Conservation (phyloP, 176 grass and related monocot genomes). For the Elymus sibiricus region DNA sequence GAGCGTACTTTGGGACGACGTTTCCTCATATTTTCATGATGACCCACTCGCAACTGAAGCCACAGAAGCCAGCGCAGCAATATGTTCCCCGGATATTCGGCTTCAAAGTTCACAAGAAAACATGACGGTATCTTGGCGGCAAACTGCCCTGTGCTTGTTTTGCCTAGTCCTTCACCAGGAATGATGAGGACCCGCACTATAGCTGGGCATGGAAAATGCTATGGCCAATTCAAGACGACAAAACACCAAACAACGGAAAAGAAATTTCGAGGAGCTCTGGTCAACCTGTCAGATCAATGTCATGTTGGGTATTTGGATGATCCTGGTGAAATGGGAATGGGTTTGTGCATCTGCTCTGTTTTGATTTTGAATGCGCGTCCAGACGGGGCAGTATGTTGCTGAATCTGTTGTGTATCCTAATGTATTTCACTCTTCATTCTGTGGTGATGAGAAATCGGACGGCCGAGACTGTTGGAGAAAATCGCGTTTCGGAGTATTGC, state of each 20-base stretch:
- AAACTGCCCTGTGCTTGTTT: neutral
- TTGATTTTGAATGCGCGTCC: neutral
- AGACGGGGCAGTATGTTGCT: neutral
- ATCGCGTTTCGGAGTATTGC: neutral
- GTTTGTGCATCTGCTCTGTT: neutral
- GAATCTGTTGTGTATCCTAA: neutral
- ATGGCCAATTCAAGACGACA: neutral
- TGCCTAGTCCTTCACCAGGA: neutral
- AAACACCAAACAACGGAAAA: neutral
- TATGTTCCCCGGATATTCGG: conserved; percentile 84
- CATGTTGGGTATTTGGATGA: neutral
- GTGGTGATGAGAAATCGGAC: neutral
- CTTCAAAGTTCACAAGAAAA: conserved; percentile 80
- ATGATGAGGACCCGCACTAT: neutral
- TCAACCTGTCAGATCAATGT: neutral
- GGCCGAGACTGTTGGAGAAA: neutral
- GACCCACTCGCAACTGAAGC: conserved; percentile 87
- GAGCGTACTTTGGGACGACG: conserved; percentile 88
- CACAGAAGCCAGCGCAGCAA: conserved; percentile 71
- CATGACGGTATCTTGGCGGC: conserved; percentile 16
- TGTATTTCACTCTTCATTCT: neutral
- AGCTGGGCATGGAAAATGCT: neutral
- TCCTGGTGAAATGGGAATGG: neutral
- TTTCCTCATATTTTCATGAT: conserved; percentile 95
- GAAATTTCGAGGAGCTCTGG: neutral